Evolutionary conservation across 1,284 basidiomycete genomes (phyloP).

Genomic region (Blastosporella zonata): DNA sequence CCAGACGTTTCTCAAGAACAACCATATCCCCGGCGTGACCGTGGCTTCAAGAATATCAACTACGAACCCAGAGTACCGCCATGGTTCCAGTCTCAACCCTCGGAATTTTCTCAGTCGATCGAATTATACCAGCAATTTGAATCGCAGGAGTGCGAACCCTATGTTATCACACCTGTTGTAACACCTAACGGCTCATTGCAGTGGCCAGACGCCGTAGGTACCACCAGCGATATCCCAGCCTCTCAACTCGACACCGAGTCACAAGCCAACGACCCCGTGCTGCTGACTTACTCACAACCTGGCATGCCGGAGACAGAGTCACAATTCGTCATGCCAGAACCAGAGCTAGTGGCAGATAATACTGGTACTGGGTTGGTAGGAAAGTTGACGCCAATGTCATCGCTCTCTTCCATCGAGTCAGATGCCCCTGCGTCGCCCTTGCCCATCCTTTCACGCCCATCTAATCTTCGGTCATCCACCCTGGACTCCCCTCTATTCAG

Average conservation of each 20-base stretch:
- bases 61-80: constrained; percentile 16
- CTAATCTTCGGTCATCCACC: constrained; percentile 7
- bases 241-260: constrained; percentile 37
- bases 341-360: constrained; percentile 14
- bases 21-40: constrained; percentile 23
- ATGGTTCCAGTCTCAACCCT: constrained; percentile 11
- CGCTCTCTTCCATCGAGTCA: constrained; percentile 19
- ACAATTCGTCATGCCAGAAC: constrained; percentile 27
- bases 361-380: constrained; percentile 17
- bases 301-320: constrained; percentile 28
- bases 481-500: neutral
- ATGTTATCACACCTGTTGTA: constrained; percentile 48
- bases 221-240: constrained; percentile 32
- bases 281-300: constrained; percentile 35
- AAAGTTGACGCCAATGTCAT: constrained; percentile 19
- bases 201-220: constrained; percentile 29
- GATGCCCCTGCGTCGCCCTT: constrained; percentile 12
- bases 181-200: constrained; percentile 56
- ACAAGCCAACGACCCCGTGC: constrained; percentile 28
- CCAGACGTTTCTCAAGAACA: constrained; percentile 31
- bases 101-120: constrained; percentile 16
- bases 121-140: constrained; percentile 25
- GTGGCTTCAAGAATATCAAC: constrained; percentile 29
- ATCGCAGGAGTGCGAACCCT: constrained; percentile 44
- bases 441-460: neutral